phyloP scores from a whole-genome alignment of 768 basidiomycete genomes.

The Kwoniella mangroviensis region DNA sequence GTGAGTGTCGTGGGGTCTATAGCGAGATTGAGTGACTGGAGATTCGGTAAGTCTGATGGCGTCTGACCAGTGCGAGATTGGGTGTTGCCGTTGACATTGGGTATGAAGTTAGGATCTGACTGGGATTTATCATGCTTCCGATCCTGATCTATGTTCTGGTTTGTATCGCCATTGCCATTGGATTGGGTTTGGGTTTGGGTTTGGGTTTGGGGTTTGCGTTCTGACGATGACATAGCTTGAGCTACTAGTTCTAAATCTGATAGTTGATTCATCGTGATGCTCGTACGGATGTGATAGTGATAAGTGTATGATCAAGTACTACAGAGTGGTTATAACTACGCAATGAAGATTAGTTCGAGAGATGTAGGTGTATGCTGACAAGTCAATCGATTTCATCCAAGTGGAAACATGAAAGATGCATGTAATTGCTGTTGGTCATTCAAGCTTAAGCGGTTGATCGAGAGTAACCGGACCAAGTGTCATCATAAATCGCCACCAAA shows the following conservation, averaged over 20 bases:
- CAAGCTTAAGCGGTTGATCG: too few species aligned
- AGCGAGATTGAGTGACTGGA: neutral
- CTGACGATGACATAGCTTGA: constrained; percentile 46
- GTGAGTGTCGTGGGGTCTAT: constrained; percentile 34
- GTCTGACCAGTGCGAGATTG: neutral
- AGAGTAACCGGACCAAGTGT: too few species aligned
- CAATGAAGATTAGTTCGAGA: too few species aligned
- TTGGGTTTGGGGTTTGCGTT: neutral
- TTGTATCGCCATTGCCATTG: constrained; percentile 6
- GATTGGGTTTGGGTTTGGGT: constrained; percentile 1
- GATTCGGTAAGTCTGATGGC: neutral
- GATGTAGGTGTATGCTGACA: too few species aligned
- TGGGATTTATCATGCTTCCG: neutral
- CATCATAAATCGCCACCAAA: too few species aligned
- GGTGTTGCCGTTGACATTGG: too few species aligned
- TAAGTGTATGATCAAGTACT: neutral
- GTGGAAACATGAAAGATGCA: too few species aligned
- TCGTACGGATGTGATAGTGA: neutral
- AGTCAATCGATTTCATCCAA: too few species aligned
- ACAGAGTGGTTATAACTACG: too few species aligned
- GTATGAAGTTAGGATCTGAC: too few species aligned
- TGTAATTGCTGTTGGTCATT: too few species aligned
- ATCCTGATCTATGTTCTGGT: neutral
- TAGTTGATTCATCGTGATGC: constrained; percentile 30
- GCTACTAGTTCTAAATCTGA: constrained; percentile 55